A percentile compares a stretch with the other conserved stretches of the same genome.
Evolutionary conservation across 1,139 yeast species (phyloP).

Genomic region (Debaryomycetaceae sp.): DNA sequence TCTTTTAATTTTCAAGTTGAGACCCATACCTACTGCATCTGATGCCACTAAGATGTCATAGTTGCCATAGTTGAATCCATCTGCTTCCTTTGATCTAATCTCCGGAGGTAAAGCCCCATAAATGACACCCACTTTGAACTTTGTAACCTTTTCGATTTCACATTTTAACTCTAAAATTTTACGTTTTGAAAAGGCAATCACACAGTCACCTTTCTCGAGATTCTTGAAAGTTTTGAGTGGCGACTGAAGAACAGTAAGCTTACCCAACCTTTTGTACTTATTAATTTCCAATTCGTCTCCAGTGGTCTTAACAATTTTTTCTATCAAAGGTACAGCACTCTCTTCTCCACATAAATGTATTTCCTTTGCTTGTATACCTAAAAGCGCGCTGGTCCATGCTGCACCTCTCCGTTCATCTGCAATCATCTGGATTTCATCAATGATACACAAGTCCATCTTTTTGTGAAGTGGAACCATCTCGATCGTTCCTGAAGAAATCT

Average conservation of each 20-base stretch:
- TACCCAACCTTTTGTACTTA: constrained; percentile 71
- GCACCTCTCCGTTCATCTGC: constrained; percentile 77
- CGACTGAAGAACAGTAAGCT: constrained; percentile 52
- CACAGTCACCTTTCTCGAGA: constrained; percentile 75
- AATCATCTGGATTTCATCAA: constrained; percentile 97
- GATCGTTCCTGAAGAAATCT: constrained; percentile 81
- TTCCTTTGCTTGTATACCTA: constrained; percentile 85
- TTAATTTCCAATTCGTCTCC: constrained; percentile 77
- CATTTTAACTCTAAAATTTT: constrained; percentile 65
- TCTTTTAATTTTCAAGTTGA: constrained; percentile 78
- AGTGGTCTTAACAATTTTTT: constrained; percentile 56
- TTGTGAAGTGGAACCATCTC: constrained; percentile 80
- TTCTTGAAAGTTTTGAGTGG: constrained; percentile 29
- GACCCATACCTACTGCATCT: constrained; percentile 98
- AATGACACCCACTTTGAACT: constrained; percentile 77
- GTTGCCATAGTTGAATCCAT: constrained; percentile 67
- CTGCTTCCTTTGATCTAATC: constrained; percentile 82
- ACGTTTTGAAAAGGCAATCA: constrained; percentile 80
- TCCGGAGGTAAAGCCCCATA: constrained; percentile 98
- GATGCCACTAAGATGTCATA: constrained; percentile 86
- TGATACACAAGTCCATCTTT: constrained; percentile 79
- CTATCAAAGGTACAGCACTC: constrained; percentile 66
- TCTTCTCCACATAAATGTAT: constrained; percentile 93
- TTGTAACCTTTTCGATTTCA: constrained; percentile 58
- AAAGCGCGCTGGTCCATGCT: constrained; percentile 91